Evolutionary conservation across 345 rosid genomes (phyloP).

Genomic region (Rhodamnia rubescens): DNA sequence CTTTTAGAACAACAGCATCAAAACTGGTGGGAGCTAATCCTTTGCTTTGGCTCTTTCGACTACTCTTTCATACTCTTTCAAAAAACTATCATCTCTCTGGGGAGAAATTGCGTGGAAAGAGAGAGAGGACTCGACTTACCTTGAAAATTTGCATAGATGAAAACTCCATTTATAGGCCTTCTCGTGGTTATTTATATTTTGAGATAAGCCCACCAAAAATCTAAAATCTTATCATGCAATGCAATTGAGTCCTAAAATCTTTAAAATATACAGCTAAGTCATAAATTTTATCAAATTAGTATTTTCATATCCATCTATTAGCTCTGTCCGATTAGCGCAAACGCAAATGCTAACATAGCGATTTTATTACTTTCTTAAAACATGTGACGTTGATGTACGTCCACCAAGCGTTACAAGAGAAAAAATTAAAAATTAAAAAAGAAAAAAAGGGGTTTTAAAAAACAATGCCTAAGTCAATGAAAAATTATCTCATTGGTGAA

Average conservation of each 20-base stretch:
- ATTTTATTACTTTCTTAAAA: background rate
- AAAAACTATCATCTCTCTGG: too few relatives aligned
- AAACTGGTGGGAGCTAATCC: too few relatives aligned
- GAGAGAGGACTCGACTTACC: too few relatives aligned
- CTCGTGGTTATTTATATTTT: too few relatives aligned
- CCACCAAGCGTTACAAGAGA: background rate
- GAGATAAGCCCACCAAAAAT: too few relatives aligned
- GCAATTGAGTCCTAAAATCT: background rate
- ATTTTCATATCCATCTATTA: rapidly evolving
- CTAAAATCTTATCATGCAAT: too few relatives aligned
- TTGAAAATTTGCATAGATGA: too few relatives aligned
- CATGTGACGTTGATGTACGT: rapidly evolving
- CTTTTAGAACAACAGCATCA: too few relatives aligned
- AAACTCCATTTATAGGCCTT: too few relatives aligned
- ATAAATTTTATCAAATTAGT: rapidly evolving
- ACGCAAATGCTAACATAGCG: background rate
- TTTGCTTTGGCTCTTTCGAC: too few relatives aligned
- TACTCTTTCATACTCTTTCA: too few relatives aligned
- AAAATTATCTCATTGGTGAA: background rate
- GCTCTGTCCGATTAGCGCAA: rapidly evolving
- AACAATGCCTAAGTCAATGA: background rate
- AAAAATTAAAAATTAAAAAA: background rate
- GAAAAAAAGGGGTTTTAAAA: background rate
- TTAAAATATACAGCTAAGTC: background rate
- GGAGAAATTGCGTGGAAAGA: too few relatives aligned